These are phyloP conservation scores for Neostapfia colusana DNA, from an alignment of 176 grass and related monocot species.

Conservation along the genomic window DNA sequence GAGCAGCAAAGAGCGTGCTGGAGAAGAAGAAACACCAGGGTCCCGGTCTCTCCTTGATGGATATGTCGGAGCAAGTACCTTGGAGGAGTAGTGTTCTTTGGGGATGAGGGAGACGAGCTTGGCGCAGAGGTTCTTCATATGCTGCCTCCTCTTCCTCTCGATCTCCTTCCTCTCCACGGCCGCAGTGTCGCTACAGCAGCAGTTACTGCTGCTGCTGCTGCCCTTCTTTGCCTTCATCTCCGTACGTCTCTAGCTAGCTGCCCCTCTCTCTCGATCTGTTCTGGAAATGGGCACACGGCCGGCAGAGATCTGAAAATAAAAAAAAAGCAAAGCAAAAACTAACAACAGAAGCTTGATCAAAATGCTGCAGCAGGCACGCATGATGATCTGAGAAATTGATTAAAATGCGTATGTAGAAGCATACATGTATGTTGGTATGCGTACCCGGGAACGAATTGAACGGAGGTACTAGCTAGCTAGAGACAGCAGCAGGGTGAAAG, in stretches of 20 bases:
- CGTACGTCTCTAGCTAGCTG: too few species aligned
- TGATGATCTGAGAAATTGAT: neutral
- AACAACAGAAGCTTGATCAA: neutral
- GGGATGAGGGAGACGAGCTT: slow-evolving; percentile 74
- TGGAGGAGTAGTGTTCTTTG: slow-evolving; percentile 37
- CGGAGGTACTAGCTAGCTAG: too few species aligned
- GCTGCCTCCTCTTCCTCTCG: slow-evolving; percentile 63
- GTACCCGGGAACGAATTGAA: neutral
- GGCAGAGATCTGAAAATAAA: neutral
- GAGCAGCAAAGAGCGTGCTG: neutral
- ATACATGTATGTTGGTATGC: neutral
- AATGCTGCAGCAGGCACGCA: neutral
- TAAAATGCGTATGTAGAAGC: neutral
- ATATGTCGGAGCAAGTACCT: slow-evolving; percentile 9
- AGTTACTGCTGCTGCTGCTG: neutral
- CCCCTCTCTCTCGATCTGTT: neutral
- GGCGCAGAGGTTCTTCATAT: slow-evolving; percentile 67
- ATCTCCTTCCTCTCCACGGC: slow-evolving; percentile 61
- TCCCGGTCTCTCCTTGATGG: neutral
- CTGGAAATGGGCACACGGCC: too few species aligned
- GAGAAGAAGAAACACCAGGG: neutral
- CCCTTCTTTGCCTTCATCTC: neutral
- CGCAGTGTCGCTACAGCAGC: neutral
- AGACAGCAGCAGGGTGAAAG: neutral
- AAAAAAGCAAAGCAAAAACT: neutral